Conservation (phyloP, 1,139 yeast genomes). For the Pneumocystis canis region DNA sequence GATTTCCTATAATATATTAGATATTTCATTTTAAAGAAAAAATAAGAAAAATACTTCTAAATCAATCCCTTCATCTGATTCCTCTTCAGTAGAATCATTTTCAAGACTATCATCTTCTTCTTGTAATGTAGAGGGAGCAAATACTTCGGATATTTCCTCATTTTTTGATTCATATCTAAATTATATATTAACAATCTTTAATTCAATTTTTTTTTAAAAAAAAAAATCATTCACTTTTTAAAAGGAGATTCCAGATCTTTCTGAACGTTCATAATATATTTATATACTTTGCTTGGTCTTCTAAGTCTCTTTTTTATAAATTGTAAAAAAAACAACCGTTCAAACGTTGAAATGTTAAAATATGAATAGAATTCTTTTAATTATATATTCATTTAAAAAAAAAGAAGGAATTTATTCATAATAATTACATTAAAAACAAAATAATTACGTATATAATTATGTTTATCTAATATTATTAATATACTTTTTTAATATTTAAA, state of each 20-base stretch:
- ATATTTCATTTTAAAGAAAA: not conserved
- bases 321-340: too few species aligned
- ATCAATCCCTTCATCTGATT: not conserved
- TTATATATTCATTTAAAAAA: too few species aligned
- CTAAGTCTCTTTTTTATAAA: not conserved
- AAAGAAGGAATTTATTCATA: too few species aligned
- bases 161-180: not conserved
- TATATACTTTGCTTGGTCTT: not conserved
- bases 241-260: not conserved
- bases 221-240: not conserved
- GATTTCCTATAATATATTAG: not conserved
- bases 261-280: not conserved
- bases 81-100: not conserved
- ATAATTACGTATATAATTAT: too few species aligned
- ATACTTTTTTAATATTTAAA: too few species aligned
- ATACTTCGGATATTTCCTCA: not conserved
- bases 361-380: too few species aligned
- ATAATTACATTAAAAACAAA: too few species aligned
- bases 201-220: not conserved
- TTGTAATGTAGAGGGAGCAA: too few species aligned
- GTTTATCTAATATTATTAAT: too few species aligned
- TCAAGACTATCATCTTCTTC: not conserved
- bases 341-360: too few species aligned
- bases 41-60: not conserved
- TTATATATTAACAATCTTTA: not conserved